Percentiles rank a stretch among this genome's conserved stretches.
phyloP scores from a whole-genome alignment of 139 green algal species.

The Chlamydomonas applanata region DNA sequence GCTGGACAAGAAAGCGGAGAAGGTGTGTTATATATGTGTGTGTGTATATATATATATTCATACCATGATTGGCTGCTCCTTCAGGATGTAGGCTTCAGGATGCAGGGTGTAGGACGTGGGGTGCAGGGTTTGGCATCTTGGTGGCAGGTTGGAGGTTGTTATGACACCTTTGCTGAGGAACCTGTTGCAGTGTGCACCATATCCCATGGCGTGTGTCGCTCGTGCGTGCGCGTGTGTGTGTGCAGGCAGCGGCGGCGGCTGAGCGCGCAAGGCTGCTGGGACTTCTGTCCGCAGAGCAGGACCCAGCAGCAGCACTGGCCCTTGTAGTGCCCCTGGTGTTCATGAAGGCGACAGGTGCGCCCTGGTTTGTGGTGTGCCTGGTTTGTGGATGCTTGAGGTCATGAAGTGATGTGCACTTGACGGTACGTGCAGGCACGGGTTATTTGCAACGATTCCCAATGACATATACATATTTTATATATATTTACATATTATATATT shows the following conservation, averaged over 20 bases:
- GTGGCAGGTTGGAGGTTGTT: too few species aligned
- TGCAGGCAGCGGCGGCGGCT: background rate
- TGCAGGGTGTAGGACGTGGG: too few species aligned
- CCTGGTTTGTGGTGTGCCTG: background rate
- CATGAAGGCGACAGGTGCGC: slow-evolving; percentile 28
- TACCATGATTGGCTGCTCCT: too few species aligned
- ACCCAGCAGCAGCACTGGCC: slow-evolving; percentile 60
- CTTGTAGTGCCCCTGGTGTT: slow-evolving; percentile 69
- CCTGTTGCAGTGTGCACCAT: too few species aligned
- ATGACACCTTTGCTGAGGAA: too few species aligned
- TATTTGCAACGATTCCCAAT: background rate
- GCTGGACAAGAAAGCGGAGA: slow-evolving; percentile 7
- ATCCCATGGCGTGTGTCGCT: too few species aligned
- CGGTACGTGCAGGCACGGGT: background rate
- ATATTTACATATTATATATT: background rate
- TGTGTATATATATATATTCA: too few species aligned
- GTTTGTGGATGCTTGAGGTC: background rate
- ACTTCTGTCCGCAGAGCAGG: slow-evolving; percentile 36
- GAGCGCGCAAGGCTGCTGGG: slow-evolving; percentile 34
- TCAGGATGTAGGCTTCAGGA: too few species aligned
- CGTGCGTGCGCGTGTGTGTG: too few species aligned
- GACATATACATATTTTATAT: background rate
- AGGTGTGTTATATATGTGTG: too few species aligned
- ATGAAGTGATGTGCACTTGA: background rate
- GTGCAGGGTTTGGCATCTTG: too few species aligned